These are phyloP conservation scores for Cordyceps tenuipes DNA, from an alignment of 2,329 filamentous ascomycete genomes.

Conservation along the genomic window DNA sequence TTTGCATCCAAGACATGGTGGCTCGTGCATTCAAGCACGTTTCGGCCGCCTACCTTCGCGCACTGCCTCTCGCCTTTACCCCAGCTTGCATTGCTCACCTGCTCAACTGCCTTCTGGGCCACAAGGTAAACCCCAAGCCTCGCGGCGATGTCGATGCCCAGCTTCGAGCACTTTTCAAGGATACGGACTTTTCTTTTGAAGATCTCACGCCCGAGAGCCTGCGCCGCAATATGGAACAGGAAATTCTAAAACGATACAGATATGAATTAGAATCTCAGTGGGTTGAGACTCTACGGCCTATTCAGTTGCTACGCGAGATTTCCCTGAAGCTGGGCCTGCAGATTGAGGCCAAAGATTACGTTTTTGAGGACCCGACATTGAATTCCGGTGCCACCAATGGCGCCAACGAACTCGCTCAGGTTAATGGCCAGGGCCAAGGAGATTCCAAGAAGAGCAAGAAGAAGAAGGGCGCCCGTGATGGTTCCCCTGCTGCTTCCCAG, in stretches of 20 bases:
- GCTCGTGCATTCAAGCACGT: conserved; percentile 94
- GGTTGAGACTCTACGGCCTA: conserved; percentile 56
- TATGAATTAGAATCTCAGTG: conserved; percentile 64
- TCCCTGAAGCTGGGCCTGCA: conserved; percentile 86
- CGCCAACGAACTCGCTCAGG: conserved; percentile 25
- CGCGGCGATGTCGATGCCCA: conserved; percentile 67
- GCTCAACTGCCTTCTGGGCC: conserved; percentile 85
- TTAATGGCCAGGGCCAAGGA: conserved; percentile 34
- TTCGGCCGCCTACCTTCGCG: conserved; percentile 67
- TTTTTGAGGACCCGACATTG: conserved; percentile 24
- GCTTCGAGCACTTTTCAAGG: conserved; percentile 68
- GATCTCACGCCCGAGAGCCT: conserved; percentile 67
- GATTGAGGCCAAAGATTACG: conserved; percentile 59
- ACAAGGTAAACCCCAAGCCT: conserved; percentile 67
- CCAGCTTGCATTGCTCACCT: conserved; percentile 75
- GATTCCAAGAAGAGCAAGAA: conserved; percentile 53
- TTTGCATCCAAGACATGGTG: conserved; percentile 87
- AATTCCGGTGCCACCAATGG: conserved; percentile 21
- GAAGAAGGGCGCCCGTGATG: conserved; percentile 51
- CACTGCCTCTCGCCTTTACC: conserved; percentile 72
- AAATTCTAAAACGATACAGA: conserved; percentile 68
- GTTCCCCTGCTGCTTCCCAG: conserved; percentile 40
- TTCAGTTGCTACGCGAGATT: conserved; percentile 85
- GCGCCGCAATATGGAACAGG: conserved; percentile 58
- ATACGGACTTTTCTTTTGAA: conserved; percentile 75